Evolutionary conservation across 345 rosid species (phyloP).

Genomic region (Pugionium cornutum): DNA sequence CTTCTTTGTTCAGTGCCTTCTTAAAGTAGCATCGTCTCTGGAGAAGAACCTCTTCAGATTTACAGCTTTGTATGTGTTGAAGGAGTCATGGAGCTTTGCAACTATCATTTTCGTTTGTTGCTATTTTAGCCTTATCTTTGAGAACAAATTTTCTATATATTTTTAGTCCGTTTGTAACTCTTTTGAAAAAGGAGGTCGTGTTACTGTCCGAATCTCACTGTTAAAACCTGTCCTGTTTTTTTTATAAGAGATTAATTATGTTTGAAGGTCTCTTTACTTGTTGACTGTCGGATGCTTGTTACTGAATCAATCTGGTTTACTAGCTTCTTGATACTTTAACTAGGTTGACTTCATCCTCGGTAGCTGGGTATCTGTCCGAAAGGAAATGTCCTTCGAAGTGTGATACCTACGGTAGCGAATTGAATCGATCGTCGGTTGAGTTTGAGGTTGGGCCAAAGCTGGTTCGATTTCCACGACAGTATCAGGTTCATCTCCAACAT

Average conservation of each 20-base stretch:
- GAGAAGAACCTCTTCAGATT: background rate
- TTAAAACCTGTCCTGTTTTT: background rate
- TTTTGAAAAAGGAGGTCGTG: background rate
- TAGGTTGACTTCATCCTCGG: no score
- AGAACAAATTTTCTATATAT: background rate
- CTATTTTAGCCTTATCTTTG: conserved; percentile 6
- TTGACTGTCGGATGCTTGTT: no score
- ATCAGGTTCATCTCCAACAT: no score
- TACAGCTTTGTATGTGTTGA: background rate
- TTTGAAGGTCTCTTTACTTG: background rate
- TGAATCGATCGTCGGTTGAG: no score
- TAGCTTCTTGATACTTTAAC: no score
- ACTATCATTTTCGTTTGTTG: conserved; percentile 8
- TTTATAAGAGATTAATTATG: conserved; percentile 7
- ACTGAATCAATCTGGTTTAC: no score
- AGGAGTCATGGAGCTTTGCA: background rate
- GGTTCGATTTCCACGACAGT: no score
- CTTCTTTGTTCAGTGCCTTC: conserved; percentile 38
- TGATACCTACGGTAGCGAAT: no score
- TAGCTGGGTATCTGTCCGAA: no score
- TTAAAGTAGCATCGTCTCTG: background rate
- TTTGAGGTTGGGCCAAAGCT: no score
- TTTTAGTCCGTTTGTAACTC: conserved; percentile 25
- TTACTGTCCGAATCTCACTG: background rate
- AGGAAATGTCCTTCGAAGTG: no score